phyloP scores from a whole-genome alignment of 768 basidiomycete genomes.

The Candolleomyces aberdarensis region DNA sequence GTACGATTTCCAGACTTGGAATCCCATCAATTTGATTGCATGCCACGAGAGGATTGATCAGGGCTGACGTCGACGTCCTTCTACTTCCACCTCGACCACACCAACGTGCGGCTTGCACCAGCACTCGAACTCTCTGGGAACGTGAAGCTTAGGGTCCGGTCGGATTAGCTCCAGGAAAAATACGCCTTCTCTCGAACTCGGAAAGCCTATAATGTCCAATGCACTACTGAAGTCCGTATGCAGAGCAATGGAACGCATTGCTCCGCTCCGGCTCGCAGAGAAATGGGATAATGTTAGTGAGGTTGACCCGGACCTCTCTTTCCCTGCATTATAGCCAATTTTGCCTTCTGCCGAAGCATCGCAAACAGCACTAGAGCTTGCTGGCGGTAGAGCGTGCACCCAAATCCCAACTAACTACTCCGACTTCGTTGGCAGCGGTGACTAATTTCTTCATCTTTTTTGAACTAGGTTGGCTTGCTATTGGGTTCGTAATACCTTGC shows the following conservation, averaged over 20 bases:
- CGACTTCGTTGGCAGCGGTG: constrained; percentile 5
- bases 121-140: no score
- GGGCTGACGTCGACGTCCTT: no score
- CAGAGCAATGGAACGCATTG: constrained; percentile 77
- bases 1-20: no score
- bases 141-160: no score
- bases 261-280: constrained; percentile 82
- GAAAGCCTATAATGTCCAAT: constrained; percentile 26
- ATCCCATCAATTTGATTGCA: no score
- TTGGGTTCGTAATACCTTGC: constrained; percentile 45
- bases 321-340: constrained; percentile 5
- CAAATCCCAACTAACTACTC: neutral
- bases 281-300: constrained; percentile 90
- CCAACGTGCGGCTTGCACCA: no score
- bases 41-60: no score
- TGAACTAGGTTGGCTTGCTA: constrained; percentile 63
- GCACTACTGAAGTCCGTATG: constrained; percentile 50
- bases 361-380: neutral
- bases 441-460: constrained; percentile 3
- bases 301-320: neutral
- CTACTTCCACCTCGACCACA: no score
- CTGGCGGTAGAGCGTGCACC: neutral
- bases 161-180: no score
- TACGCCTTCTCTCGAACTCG: neutral
- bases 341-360: neutral